Base-by-base conservation (phyloP, 2,329 filamentous ascomycete genomes). In the Clarireedia sp. region DNA sequence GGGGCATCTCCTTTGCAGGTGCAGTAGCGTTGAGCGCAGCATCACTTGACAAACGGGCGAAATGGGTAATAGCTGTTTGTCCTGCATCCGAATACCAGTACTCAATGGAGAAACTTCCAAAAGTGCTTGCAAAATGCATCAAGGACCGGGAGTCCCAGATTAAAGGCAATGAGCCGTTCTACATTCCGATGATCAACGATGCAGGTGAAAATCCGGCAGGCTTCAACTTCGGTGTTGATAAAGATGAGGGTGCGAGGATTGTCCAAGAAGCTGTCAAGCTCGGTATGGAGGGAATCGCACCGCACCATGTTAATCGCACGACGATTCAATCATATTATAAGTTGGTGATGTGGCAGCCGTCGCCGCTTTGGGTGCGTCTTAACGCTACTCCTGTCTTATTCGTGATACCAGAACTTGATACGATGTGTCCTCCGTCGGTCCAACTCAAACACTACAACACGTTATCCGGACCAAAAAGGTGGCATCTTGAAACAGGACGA, bases 41-140 rank as follows among this genome's bases (percentile, higher is more conserved):
- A n/a, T 71, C 71, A 5, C 59, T 68, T 0, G 73, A 75, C 57
- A 65, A 65, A 17, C 62, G 72, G 33, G 68, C 72, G 41, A 72
- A 71, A 53, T 66, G 63, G 17, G 69, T 72, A 3, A 56, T 71
- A 12, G 59, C 63, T 4, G 47, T 67, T 14, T 60, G 53, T 36
- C 66, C 65, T 2, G 46, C 65, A 12, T n/a, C 47, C 10, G 37
- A 33, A 17, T 29, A 24, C 19, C 16, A 14, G 8, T 48, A 24
- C n/a, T 36, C 21, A 14, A 10, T 14, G 14, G 23, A 26, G 5
- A 48, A 48, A 17, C 23, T 29, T 17, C 26, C 46, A 19, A 29
- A 16, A 16, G 26, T 48, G 16, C 46, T 48, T 16, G 9, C 26
- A 5, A 48, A 48, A 19, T 48, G 46, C 33, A 29, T 48, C 19